Percentiles rank a stretch among this genome's conserved stretches.
Conservation (phyloP, 1,139 yeast genomes). For the Saccharomyces hybrid region DNA sequence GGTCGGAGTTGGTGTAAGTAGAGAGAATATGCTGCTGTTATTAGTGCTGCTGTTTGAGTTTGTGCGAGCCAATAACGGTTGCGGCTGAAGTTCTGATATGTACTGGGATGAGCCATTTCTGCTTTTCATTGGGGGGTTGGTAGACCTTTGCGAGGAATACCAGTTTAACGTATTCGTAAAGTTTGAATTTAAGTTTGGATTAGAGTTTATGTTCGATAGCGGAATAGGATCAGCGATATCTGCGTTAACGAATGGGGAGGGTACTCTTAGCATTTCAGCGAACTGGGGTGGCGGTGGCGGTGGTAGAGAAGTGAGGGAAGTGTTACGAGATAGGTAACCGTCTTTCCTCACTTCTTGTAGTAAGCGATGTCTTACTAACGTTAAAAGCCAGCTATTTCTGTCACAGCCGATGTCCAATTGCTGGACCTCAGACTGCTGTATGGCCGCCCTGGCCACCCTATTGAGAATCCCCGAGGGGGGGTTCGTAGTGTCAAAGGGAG, state of each 20-base stretch:
- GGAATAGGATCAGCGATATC: neutral
- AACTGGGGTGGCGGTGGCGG: slow-evolving; percentile 16
- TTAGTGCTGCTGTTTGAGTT: neutral
- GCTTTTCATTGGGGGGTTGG: neutral
- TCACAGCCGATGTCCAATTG: slow-evolving; percentile 26
- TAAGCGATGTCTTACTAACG: slow-evolving; percentile 25
- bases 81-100: neutral
- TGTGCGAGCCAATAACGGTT: neutral
- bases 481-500: slow-evolving; percentile 31
- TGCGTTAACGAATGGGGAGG: neutral
- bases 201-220: neutral
- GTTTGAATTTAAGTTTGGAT: neutral
- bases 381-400: slow-evolving; percentile 22
- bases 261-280: slow-evolving; percentile 9
- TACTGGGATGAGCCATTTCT: neutral
- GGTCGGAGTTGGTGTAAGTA: neutral
- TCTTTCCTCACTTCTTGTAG: slow-evolving; percentile 28
- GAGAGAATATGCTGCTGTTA: neutral
- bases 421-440: slow-evolving; percentile 19
- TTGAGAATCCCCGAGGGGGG: slow-evolving; percentile 33
- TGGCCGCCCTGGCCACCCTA: slow-evolving; percentile 26
- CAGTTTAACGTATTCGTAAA: neutral
- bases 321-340: slow-evolving; percentile 21
- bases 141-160: neutral
- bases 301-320: slow-evolving; percentile 17